These are phyloP conservation scores for Termitomyces sp. DNA, from an alignment of 1,284 basidiomycete species.

Conservation along the genomic window DNA sequence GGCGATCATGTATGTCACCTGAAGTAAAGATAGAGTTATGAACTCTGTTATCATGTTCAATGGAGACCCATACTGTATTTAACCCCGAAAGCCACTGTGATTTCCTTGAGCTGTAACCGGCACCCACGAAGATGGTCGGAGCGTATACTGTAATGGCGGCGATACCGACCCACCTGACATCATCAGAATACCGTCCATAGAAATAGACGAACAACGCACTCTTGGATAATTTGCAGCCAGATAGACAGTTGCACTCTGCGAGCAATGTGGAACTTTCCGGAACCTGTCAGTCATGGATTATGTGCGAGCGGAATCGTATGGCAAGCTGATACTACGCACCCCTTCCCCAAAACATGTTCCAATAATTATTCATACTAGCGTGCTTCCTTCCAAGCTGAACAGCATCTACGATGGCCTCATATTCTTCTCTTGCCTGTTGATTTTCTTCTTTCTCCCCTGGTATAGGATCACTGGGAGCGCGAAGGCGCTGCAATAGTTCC, in stretches of 20 bases:
- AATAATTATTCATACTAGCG: constrained; percentile 37
- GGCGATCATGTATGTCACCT: constrained; percentile 43
- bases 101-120: constrained; percentile 41
- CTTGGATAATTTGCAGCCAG: constrained; percentile 48
- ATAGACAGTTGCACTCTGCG: constrained; percentile 42
- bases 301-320: not conserved
- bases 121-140: constrained; percentile 43
- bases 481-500: constrained; percentile 31
- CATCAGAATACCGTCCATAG: constrained; percentile 19
- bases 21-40: not conserved
- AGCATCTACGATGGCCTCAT: constrained; percentile 39
- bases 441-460: constrained; percentile 11
- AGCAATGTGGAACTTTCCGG: constrained; percentile 39
- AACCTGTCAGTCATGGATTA: constrained; percentile 24
- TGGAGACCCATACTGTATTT: constrained; percentile 31
- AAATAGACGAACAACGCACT: constrained; percentile 26
- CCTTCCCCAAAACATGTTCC: constrained; percentile 44
- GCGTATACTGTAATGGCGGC: constrained; percentile 48
- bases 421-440: constrained; percentile 22
- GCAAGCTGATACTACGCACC: constrained; percentile 16
- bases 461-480: constrained; percentile 12
- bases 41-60: not conserved
- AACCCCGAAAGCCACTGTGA: constrained; percentile 43
- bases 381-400: constrained; percentile 39
- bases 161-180: constrained; percentile 40